phyloP scores from a whole-genome alignment of 2,329 filamentous ascomycete genomes.

The Lasiodiplodia theobromae region DNA sequence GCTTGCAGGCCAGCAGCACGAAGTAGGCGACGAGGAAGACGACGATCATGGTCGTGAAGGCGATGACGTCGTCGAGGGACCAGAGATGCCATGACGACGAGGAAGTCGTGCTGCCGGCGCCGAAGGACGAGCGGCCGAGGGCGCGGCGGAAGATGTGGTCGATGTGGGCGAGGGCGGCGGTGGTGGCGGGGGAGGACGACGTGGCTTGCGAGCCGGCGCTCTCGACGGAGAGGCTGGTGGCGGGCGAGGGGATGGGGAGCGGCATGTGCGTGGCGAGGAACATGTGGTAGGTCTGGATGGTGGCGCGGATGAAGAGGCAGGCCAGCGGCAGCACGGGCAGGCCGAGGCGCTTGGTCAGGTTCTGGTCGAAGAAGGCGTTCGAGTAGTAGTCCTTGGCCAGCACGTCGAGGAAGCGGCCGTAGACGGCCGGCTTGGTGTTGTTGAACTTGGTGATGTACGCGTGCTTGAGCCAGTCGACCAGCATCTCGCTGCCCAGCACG shows the following conservation, averaged over 20 bases:
- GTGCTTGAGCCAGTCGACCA: constrained; percentile 97
- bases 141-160: constrained; percentile 80
- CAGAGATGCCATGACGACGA: constrained; percentile 55
- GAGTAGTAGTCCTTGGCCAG: constrained; percentile 98
- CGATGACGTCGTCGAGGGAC: constrained; percentile 76
- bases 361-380: constrained; percentile 89
- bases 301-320: constrained; percentile 93
- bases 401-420: constrained; percentile 88
- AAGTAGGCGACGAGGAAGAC: constrained; percentile 75
- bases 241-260: constrained; percentile 71
- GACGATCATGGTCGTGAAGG: constrained; percentile 79
- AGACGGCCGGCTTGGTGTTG: constrained; percentile 90
- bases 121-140: constrained; percentile 76
- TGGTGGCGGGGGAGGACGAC: constrained; percentile 71
- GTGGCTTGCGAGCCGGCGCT: constrained; percentile 38
- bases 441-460: constrained; percentile 99
- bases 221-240: constrained; percentile 71
- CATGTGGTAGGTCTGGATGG: constrained; percentile 97
- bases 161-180: constrained; percentile 78
- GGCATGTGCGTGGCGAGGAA: constrained; percentile 88
- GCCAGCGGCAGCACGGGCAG: constrained; percentile 91
- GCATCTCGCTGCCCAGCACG: constrained; percentile 93
- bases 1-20: constrained; percentile 57
- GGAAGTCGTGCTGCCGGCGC: constrained; percentile 45
- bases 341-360: constrained; percentile 86